These are phyloP conservation scores for Solidago caesia DNA, from an alignment of 129 eudicot species.

Conservation along the genomic window DNA sequence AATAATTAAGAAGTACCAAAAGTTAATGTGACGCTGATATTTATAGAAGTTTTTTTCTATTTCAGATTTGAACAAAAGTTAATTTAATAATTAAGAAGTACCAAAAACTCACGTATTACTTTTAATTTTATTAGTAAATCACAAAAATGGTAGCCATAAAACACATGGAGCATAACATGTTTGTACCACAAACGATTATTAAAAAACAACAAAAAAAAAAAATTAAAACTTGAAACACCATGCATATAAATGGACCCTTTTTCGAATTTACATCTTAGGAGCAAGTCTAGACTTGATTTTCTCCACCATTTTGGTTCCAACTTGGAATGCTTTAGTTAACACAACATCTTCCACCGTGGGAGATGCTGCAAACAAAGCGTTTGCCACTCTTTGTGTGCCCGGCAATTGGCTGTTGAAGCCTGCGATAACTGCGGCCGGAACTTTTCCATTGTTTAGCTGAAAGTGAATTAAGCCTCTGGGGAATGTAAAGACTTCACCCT, in stretches of 20 bases:
- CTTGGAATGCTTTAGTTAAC: conserved; percentile 60
- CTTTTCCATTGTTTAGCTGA: conserved; percentile 59
- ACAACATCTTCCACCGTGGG: conserved; percentile 70
- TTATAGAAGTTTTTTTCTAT: no score
- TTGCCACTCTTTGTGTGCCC: conserved; percentile 71
- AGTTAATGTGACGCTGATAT: no score
- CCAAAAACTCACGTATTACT: neutral
- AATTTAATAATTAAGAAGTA: no score
- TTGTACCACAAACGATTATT: neutral
- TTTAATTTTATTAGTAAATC: neutral
- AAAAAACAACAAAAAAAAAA: neutral
- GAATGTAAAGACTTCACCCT: conserved; percentile 62
- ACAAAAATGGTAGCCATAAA: neutral
- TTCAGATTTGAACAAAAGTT: no score
- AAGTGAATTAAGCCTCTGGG: conserved; percentile 71
- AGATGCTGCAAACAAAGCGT: conserved; percentile 58
- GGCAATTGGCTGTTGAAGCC: conserved; percentile 82
- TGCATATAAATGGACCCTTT: neutral
- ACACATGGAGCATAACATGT: conserved; percentile 2
- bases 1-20: no score
- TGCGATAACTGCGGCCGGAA: conserved; percentile 52
- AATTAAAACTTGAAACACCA: neutral
- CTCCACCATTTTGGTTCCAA: conserved; percentile 59
- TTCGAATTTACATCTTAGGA: conserved; percentile 31
- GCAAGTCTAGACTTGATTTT: conserved; percentile 73